A percentile compares a stretch with the other conserved stretches of the same genome.
Conservation (phyloP, 306 rosid genomes). For the Medicago truncatula region MtrunA17r5.0-ANR NC_053048.1:31419001-31419500, state of each 20-base stretch:
- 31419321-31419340: not conserved
- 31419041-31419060: constrained; percentile 34
- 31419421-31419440: too few species aligned
- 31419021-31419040: constrained; percentile 28
- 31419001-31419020: constrained; percentile 36
- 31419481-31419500: too few species aligned
- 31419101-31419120: not conserved
- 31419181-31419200: constrained; percentile 38
- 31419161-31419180: constrained; percentile 26
- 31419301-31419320: not conserved
- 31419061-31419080: constrained; percentile 4
- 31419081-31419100: constrained; percentile 21
- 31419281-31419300: not conserved
- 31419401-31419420: too few species aligned
- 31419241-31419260: constrained; percentile 37
- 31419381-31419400: too few species aligned
- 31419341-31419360: not conserved
- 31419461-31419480: too few species aligned
- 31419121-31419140: constrained; percentile 11
- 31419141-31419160: not conserved
- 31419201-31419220: constrained; percentile 29
- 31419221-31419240: constrained; percentile 36
- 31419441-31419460: too few species aligned
- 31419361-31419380: too few species aligned
- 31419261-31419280: not conserved